A percentile compares a stretch with the other conserved stretches of the same genome.
These are phyloP conservation scores for Talaromyces sp. DNA, from an alignment of 2,329 filamentous ascomycete genomes.

Conservation along the genomic window DNA sequence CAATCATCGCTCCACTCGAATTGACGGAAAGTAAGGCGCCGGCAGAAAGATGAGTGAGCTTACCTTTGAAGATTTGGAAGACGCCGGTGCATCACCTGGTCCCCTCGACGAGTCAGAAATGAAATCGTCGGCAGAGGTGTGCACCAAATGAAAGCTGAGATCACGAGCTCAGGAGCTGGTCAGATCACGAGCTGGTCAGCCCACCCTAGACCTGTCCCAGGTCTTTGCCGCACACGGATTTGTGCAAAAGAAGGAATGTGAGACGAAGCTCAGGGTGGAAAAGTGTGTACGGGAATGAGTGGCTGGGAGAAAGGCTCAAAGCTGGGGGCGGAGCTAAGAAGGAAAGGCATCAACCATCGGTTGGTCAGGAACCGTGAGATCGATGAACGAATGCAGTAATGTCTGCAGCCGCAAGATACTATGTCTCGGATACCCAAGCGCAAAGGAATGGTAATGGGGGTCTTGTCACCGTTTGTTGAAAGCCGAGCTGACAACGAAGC, in stretches of 20 bases:
- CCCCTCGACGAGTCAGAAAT: conserved; percentile 1
- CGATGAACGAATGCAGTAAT: conserved; percentile 9
- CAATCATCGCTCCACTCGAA: too few species aligned
- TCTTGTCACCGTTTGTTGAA: conserved; percentile 11
- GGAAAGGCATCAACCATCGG: neutral
- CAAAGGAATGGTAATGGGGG: conserved; percentile 6
- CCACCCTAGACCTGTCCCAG: conserved; percentile 10
- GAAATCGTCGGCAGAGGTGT: neutral
- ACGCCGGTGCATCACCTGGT: neutral
- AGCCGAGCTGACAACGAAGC: conserved; percentile 3
- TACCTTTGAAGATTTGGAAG: too few species aligned
- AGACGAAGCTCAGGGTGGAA: neutral
- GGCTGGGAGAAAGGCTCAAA: neutral
- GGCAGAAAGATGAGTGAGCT: too few species aligned
- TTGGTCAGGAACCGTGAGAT: conserved; percentile 3
- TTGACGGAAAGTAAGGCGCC: too few species aligned
- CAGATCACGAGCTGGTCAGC: neutral
- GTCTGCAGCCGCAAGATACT: conserved; percentile 3
- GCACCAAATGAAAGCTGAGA: conserved; percentile 2
- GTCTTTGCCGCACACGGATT: neutral
- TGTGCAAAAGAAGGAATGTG: neutral
- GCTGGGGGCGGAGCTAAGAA: neutral
- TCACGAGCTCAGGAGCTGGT: conserved; percentile 10
- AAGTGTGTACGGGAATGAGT: neutral
- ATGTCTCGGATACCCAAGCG: conserved; percentile 1